Evolutionary conservation across 1,284 basidiomycete species (phyloP).

Genomic region (Ceratorhiza oryzae-sativae): DNA sequence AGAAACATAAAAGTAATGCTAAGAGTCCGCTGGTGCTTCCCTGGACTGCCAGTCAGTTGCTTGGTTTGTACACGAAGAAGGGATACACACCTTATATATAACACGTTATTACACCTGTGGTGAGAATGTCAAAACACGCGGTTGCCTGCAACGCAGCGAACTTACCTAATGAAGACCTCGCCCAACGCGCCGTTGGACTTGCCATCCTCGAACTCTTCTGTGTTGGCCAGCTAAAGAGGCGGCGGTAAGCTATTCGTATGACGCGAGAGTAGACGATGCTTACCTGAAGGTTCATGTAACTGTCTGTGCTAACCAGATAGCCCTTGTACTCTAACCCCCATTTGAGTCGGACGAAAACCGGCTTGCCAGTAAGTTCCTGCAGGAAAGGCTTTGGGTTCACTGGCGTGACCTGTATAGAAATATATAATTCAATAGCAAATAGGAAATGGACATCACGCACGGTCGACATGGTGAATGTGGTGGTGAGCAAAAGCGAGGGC

Average conservation of each 20-base stretch:
- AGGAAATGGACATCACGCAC: neutral
- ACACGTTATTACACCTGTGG: conserved; percentile 83
- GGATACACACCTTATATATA: conserved; percentile 71
- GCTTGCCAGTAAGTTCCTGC: conserved; percentile 97
- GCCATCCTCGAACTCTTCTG: conserved; percentile 97
- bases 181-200: conserved; percentile 95
- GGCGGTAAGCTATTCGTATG: neutral
- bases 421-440: neutral
- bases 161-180: conserved; percentile 96
- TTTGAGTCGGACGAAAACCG: conserved; percentile 93
- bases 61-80: neutral
- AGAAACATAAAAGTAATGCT: conserved; percentile 11
- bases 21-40: conserved; percentile 42
- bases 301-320: conserved; percentile 97
- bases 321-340: conserved; percentile 99
- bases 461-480: conserved; percentile 32
- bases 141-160: neutral
- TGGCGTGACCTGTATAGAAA: conserved; percentile 72
- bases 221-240: conserved; percentile 85
- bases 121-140: conserved; percentile 4
- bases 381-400: conserved; percentile 99
- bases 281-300: conserved; percentile 99
- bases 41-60: conserved; percentile 33
- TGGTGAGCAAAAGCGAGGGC: conserved; percentile 7
- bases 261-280: conserved; percentile 45